phyloP scores from a whole-genome alignment of 2,329 filamentous ascomycete species.

The Trichoderma sp. region DNA sequence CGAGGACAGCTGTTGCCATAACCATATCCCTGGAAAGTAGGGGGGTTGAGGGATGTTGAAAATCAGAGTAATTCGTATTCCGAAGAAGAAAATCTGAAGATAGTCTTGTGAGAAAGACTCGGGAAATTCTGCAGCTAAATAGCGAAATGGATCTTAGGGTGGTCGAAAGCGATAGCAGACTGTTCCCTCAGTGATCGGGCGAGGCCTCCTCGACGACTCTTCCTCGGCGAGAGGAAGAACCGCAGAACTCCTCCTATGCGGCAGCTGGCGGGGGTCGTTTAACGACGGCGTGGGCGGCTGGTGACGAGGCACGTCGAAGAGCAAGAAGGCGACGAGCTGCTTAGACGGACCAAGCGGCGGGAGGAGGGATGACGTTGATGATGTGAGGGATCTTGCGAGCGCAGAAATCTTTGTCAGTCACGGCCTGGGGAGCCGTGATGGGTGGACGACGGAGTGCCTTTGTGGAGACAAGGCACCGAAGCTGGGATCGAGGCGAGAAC shows the following conservation, averaged over 20 bases:
- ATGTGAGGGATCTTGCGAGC: constrained; percentile 65
- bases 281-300: constrained; percentile 54
- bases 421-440: constrained; percentile 66
- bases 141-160: constrained; percentile 70
- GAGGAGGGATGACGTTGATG: constrained; percentile 66
- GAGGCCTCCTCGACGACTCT: constrained; percentile 99
- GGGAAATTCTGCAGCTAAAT: constrained; percentile 29
- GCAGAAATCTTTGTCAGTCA: constrained; percentile 70
- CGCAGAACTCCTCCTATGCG: constrained; percentile 98
- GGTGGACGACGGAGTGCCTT: constrained; percentile 52
- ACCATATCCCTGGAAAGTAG: constrained; percentile 56
- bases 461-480: constrained; percentile 63
- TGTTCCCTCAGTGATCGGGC: constrained; percentile 87
- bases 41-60: constrained; percentile 18
- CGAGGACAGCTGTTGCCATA: constrained; percentile 63
- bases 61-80: constrained; percentile 2
- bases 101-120: constrained; percentile 13
- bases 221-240: constrained; percentile 99
- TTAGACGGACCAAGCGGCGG: constrained; percentile 50
- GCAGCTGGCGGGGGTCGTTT: constrained; percentile 80
- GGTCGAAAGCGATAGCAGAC: constrained; percentile 94
- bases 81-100: constrained; percentile 11
- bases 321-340: constrained; percentile 52
- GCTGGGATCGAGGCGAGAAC: constrained; percentile 12
- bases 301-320: constrained; percentile 53